phyloP scores from a whole-genome alignment of 2,329 filamentous ascomycete genomes.

The Raffaelea deltoideospora region DNA sequence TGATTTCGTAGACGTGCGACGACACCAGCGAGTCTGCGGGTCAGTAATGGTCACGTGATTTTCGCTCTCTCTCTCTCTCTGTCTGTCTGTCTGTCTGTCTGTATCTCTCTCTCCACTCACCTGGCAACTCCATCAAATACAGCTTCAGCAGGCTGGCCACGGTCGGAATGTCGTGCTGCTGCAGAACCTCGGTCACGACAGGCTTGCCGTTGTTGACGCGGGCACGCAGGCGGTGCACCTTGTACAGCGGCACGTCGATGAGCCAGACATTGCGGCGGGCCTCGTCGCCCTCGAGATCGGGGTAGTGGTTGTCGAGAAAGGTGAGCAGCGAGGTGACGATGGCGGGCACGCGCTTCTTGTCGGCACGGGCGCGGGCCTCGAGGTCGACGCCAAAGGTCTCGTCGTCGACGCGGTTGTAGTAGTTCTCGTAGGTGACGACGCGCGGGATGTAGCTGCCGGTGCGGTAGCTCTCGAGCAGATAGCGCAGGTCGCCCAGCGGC shows the following conservation, averaged over 20 bases:
- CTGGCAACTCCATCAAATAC: constrained; percentile 86
- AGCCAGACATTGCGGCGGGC: constrained; percentile 87
- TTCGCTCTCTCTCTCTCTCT: no score
- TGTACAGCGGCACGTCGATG: constrained; percentile 71
- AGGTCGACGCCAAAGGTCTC: constrained; percentile 97
- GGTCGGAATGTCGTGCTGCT: constrained; percentile 85
- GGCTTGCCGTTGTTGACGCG: constrained; percentile 77
- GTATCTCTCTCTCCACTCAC: constrained; percentile 32
- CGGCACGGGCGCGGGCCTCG: constrained; percentile 83
- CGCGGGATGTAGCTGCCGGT: constrained; percentile 85
- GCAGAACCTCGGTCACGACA: constrained; percentile 59
- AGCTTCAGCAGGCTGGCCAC: constrained; percentile 86
- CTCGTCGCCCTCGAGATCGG: constrained; percentile 92
- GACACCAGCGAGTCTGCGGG: constrained; percentile 83
- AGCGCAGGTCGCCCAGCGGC: constrained; percentile 74
- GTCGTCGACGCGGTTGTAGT: constrained; percentile 95
- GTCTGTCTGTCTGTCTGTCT: not conserved
- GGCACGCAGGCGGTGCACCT: constrained; percentile 71
- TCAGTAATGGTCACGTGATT: no score
- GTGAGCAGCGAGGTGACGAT: constrained; percentile 87
- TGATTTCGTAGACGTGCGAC: constrained; percentile 95
- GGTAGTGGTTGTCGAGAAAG: constrained; percentile 92
- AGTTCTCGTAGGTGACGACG: constrained; percentile 93
- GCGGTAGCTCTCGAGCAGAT: constrained; percentile 90
- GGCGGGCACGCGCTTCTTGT: constrained; percentile 87